Conservation (phyloP, 768 basidiomycete species). For the Megacollybia marginata region DNA sequence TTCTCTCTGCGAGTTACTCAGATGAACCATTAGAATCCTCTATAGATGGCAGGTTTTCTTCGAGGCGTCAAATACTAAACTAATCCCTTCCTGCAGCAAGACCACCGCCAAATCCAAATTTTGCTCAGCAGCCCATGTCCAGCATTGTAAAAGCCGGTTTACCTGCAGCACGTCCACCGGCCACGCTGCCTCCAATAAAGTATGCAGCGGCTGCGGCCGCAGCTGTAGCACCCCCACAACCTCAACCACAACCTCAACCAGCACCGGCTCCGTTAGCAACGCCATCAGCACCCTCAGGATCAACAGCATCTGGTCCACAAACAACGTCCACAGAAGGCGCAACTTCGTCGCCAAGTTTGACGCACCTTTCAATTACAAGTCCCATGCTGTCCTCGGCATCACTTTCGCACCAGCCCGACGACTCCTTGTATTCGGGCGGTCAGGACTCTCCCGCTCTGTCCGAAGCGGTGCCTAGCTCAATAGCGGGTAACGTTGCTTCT, state of each 20-base stretch:
- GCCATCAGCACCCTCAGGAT: slow-evolving; percentile 27
- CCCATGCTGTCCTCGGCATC: slow-evolving; percentile 75
- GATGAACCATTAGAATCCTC: slow-evolving; percentile 49
- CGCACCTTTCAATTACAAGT: slow-evolving; percentile 78
- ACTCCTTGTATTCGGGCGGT: slow-evolving; percentile 58
- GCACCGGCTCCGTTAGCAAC: slow-evolving; percentile 27
- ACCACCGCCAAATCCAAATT: slow-evolving; percentile 76
- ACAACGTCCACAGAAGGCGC: slow-evolving; percentile 20
- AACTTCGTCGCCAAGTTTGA: slow-evolving; percentile 73
- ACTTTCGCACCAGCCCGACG: slow-evolving; percentile 56
- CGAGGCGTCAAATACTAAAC: slow-evolving; percentile 1
- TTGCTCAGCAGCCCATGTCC: slow-evolving; percentile 69
- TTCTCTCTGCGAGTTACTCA: slow-evolving; percentile 10
- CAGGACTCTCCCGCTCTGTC: slow-evolving; percentile 70
- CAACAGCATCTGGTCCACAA: slow-evolving; percentile 31
- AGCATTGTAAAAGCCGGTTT: slow-evolving; percentile 71
- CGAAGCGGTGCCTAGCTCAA: slow-evolving; percentile 43
- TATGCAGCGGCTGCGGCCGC: slow-evolving; percentile 64
- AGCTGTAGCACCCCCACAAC: slow-evolving; percentile 21
- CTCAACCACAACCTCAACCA: slow-evolving; percentile 18
- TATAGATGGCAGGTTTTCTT: slow-evolving; percentile 43
- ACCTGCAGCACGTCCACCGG: slow-evolving; percentile 35
- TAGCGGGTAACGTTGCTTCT: slow-evolving; percentile 42
- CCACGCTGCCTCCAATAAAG: slow-evolving; percentile 50
- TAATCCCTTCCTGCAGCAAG: slow-evolving; percentile 35